Percentiles rank a stretch among this genome's conserved stretches.
Evolutionary conservation across 257 asterid genomes (phyloP).

Genomic region (Henckelia pumila): DNA sequence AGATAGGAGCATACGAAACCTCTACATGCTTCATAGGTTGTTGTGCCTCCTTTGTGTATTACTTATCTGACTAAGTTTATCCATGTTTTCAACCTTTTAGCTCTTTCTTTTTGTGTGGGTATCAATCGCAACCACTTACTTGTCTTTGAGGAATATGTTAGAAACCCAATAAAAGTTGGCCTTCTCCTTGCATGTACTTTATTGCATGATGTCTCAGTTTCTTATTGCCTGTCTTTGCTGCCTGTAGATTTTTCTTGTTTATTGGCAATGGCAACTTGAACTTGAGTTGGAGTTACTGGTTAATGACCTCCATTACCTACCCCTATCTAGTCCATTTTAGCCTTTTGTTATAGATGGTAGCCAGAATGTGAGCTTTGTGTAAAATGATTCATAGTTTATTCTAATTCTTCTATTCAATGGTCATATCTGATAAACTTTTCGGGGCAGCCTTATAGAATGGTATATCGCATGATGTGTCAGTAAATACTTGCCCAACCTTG

Average conservation of each 20-base stretch:
- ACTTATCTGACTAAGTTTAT: not conserved
- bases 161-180: not conserved
- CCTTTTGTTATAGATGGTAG: constrained; percentile 3
- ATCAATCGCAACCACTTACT: constrained; percentile 7
- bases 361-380: not conserved
- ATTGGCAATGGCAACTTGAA: constrained; percentile 1
- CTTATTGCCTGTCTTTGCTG: not conserved
- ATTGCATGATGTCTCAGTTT: constrained; percentile 10
- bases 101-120: not conserved
- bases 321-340: not conserved
- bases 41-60: constrained; percentile 13
- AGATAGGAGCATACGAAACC: constrained; percentile 89
- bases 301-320: not conserved
- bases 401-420: not conserved
- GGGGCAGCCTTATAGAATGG: not conserved
- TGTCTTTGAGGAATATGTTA: constrained; percentile 19
- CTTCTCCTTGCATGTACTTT: not conserved
- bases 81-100: not conserved
- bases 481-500: constrained; percentile 1
- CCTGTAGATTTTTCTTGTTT: not conserved
- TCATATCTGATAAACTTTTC: not conserved
- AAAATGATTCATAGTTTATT: not conserved
- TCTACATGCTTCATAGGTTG: constrained; percentile 89
- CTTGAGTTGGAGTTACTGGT: not conserved
- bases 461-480: not conserved